Percentiles rank a stretch among this genome's conserved stretches.
phyloP scores from a whole-genome alignment of 331 rosid genomes.

The Erythrophleum ivorense region DNA sequence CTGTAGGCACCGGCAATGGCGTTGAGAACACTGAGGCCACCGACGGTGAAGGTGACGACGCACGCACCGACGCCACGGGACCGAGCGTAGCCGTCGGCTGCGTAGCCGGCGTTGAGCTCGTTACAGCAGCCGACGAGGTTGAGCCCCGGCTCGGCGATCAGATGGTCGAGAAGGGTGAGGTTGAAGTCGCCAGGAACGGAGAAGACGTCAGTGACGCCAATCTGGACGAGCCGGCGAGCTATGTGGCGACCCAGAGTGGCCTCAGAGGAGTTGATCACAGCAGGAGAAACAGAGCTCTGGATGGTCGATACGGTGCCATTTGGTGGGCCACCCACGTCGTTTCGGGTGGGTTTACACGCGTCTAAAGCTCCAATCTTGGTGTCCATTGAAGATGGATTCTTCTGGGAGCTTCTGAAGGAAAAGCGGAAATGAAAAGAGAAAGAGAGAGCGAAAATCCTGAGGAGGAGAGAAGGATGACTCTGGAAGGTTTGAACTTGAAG shows the following conservation, averaged over 20 bases:
- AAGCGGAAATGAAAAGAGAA: background rate
- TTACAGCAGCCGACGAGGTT: slow-evolving; percentile 54
- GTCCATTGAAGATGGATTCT: slow-evolving; percentile 31
- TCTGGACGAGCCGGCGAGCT: slow-evolving; percentile 48
- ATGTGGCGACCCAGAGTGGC: slow-evolving; percentile 59
- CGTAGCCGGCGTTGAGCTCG: slow-evolving; percentile 68
- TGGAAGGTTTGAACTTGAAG: background rate
- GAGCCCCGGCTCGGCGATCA: slow-evolving; percentile 53
- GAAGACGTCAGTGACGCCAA: slow-evolving; percentile 61
- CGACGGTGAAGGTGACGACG: slow-evolving; percentile 58
- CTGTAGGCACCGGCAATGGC: slow-evolving; percentile 67
- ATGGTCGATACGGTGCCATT: slow-evolving; percentile 28
- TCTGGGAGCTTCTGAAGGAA: background rate
- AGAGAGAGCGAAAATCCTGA: background rate
- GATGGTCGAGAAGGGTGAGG: slow-evolving; percentile 56
- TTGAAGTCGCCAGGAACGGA: slow-evolving; percentile 64
- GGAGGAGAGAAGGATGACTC: background rate
- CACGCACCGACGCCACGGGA: slow-evolving; percentile 59
- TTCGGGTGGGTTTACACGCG: background rate
- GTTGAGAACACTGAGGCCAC: slow-evolving; percentile 55
- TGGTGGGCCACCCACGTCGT: slow-evolving; percentile 14
- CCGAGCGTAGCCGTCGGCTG: slow-evolving; percentile 63
- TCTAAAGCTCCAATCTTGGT: slow-evolving; percentile 46
- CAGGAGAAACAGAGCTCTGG: background rate
- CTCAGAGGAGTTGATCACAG: background rate